These are phyloP conservation scores for Sporisorium scitamineum DNA, from an alignment of 1,284 basidiomycete genomes.

Conservation along the genomic window DNA sequence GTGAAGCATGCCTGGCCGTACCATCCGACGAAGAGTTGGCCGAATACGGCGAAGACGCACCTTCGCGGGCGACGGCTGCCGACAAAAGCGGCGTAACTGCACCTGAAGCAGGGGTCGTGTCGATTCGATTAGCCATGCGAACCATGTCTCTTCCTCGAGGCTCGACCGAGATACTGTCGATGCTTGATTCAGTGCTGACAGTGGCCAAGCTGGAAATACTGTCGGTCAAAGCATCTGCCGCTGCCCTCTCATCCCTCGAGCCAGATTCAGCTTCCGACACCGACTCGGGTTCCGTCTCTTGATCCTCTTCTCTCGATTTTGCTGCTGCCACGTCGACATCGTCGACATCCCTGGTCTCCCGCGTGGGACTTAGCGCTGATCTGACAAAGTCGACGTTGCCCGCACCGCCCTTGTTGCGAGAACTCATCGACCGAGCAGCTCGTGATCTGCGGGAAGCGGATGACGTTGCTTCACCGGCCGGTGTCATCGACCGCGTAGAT, in stretches of 20 bases:
- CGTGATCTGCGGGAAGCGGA: conserved; percentile 6
- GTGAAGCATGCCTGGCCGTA: conserved; percentile 31
- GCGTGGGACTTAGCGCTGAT: conserved; percentile 28
- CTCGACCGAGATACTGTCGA: conserved; percentile 14
- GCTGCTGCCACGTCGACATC: neutral
- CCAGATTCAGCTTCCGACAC: conserved; percentile 16
- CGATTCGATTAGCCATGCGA: conserved; percentile 33
- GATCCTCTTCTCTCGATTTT: neutral
- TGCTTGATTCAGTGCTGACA: conserved; percentile 14
- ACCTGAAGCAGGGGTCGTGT: conserved; percentile 9
- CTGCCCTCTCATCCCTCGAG: neutral
- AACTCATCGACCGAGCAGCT: conserved; percentile 18
- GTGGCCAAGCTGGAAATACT: conserved; percentile 34
- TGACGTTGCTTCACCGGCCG: neutral
- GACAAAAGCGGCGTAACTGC: conserved; percentile 8
- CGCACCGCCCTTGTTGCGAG: conserved; percentile 5
- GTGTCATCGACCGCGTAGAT: neutral
- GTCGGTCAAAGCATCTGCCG: conserved; percentile 14
- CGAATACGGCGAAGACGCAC: conserved; percentile 13
- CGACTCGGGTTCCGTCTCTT: conserved; percentile 22
- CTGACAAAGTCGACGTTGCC: conserved; percentile 28
- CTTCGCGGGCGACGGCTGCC: neutral
- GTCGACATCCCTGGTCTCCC: conserved; percentile 27
- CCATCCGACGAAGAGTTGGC: conserved; percentile 30
- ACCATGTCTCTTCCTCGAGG: conserved; percentile 51